Evolutionary conservation across 768 basidiomycete genomes (phyloP).

Genomic region (Mycena venus): DNA sequence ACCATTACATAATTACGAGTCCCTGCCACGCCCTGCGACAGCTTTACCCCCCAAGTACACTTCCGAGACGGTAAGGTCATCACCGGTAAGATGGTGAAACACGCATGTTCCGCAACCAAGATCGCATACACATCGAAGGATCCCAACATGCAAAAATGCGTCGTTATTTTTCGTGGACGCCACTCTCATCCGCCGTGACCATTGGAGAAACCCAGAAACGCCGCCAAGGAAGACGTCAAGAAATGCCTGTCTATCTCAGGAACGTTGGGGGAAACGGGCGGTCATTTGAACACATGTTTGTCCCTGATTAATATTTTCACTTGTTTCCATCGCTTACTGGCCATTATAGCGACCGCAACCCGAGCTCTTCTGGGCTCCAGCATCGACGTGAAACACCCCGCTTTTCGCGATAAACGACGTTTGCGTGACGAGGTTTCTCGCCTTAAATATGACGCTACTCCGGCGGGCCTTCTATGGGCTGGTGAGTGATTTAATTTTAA

Average conservation of each 20-base stretch:
- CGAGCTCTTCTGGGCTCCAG: background rate
- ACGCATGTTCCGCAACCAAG: background rate
- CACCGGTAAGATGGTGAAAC: background rate
- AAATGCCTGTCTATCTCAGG: background rate
- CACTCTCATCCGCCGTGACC: constrained; percentile 15
- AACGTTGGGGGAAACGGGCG: background rate
- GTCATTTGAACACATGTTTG: background rate
- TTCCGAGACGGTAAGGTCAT: background rate
- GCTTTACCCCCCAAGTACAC: constrained; percentile 3
- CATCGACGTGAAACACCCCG: background rate
- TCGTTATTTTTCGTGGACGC: background rate
- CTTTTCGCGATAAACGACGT: background rate
- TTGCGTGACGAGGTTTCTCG: background rate
- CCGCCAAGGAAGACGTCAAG: background rate
- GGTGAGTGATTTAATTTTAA: background rate
- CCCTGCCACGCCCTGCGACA: too few species aligned
- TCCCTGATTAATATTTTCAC: too few species aligned
- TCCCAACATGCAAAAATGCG: background rate
- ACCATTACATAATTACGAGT: too few species aligned
- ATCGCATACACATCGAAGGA: background rate
- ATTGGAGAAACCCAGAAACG: background rate
- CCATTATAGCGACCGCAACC: background rate
- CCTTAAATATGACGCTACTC: background rate
- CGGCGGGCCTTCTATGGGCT: background rate
- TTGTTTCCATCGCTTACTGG: too few species aligned